Percentiles rank a stretch among this genome's conserved stretches.
Conservation (phyloP, 306 rosid genomes). For the Casuarina glauca region DNA sequence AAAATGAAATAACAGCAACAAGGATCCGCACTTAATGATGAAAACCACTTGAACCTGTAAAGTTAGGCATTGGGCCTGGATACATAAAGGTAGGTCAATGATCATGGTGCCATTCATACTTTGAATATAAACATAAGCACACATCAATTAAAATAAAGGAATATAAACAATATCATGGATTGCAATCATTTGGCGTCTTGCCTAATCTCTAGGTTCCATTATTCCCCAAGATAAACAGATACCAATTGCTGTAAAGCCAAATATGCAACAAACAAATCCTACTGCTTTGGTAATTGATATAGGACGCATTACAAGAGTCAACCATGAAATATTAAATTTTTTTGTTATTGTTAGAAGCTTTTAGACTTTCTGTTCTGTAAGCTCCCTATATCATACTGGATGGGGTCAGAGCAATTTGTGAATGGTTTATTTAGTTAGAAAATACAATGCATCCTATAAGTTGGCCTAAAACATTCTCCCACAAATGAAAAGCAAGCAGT, state of each 20-base stretch:
- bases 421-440: neutral
- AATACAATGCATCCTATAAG: neutral
- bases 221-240: neutral
- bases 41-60: neutral
- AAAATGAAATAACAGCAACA: neutral
- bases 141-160: neutral
- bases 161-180: neutral
- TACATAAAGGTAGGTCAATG: neutral
- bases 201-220: neutral
- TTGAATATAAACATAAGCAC: neutral
- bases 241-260: neutral
- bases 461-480: neutral
- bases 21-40: neutral
- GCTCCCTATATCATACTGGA: neutral
- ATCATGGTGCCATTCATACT: neutral
- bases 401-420: neutral
- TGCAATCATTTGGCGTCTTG: neutral
- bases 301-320: neutral
- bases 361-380: neutral
- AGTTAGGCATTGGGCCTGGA: neutral
- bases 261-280: neutral
- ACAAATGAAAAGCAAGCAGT: too few species aligned
- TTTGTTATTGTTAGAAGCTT: too few species aligned
- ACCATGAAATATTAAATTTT: too few species aligned
- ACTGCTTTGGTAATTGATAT: neutral